Conservation (phyloP, 1,139 yeast genomes). For the Yamadazyma conglobata region DNA sequence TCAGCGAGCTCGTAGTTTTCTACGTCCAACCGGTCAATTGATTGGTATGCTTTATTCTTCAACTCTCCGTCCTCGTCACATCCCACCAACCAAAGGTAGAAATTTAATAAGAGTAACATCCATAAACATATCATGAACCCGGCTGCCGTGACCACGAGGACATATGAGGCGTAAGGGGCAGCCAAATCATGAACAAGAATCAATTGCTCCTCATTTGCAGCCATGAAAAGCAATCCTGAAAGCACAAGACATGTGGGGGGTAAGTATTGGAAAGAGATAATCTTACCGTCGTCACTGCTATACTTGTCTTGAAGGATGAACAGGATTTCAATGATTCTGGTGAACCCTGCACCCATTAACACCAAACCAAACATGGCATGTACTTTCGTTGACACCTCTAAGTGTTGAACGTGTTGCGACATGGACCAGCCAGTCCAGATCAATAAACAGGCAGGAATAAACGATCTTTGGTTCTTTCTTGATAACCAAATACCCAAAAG, state of each 20-base stretch:
- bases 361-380: constrained; percentile 83
- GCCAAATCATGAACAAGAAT: constrained; percentile 66
- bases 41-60: constrained; percentile 10
- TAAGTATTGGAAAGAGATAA: constrained; percentile 73
- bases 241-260: constrained; percentile 78
- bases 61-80: constrained; percentile 40
- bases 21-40: constrained; percentile 17
- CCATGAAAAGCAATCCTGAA: constrained; percentile 82
- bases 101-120: constrained; percentile 52
- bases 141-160: constrained; percentile 67
- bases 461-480: constrained; percentile 55
- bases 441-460: constrained; percentile 75
- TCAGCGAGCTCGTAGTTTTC: constrained; percentile 37
- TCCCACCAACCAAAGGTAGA: constrained; percentile 55
- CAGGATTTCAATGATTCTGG: constrained; percentile 73
- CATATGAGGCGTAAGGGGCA: constrained; percentile 82
- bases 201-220: constrained; percentile 89
- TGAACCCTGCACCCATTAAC: constrained; percentile 72
- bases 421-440: constrained; percentile 91
- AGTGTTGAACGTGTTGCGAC: constrained; percentile 81
- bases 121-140: constrained; percentile 72
- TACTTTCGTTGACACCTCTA: constrained; percentile 75
- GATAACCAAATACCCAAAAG: constrained; percentile 76
- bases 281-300: constrained; percentile 40
- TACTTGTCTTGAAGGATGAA: constrained; percentile 61